Conservation (phyloP, 2,329 filamentous ascomycete species). For the Ophidiomyces ophidiicola region DNA sequence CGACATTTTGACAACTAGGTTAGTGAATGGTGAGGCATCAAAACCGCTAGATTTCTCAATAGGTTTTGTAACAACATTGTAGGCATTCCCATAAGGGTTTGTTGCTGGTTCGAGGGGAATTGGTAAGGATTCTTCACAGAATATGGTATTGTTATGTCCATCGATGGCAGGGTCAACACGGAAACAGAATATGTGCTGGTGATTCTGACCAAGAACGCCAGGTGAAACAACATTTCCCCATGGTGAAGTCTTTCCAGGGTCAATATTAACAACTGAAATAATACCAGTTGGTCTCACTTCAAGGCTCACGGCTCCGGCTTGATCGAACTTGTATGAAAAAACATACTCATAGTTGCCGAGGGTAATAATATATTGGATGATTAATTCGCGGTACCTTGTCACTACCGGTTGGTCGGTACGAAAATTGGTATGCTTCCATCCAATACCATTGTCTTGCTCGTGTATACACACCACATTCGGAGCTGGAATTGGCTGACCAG, state of each 20-base stretch:
- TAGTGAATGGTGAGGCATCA: conserved; percentile 41
- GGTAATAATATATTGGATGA: conserved; percentile 56
- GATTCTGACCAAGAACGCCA: conserved; percentile 55
- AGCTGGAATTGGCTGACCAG: conserved; percentile 41
- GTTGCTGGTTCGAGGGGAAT: conserved; percentile 40
- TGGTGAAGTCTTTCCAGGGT: conserved; percentile 40
- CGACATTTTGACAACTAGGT: conserved; percentile 39
- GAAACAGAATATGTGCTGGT: conserved; percentile 57
- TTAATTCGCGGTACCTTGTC: conserved; percentile 49
- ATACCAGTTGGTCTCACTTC: conserved; percentile 57
- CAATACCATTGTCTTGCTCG: conserved; percentile 57
- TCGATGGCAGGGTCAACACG: conserved; percentile 56
- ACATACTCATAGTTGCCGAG: conserved; percentile 62
- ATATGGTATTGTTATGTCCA: conserved; percentile 41
- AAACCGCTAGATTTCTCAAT: conserved; percentile 38
- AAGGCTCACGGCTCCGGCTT: conserved; percentile 48
- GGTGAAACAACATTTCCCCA: conserved; percentile 54
- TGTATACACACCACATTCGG: conserved; percentile 56
- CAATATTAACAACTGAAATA: conserved; percentile 50
- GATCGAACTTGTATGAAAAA: conserved; percentile 53
- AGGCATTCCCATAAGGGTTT: conserved; percentile 52
- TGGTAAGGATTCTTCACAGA: conserved; percentile 43
- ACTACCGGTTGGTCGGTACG: conserved; percentile 51
- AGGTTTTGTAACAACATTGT: conserved; percentile 41
- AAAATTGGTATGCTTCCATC: conserved; percentile 61